Evolutionary conservation across 2,329 filamentous ascomycete genomes (phyloP).

Genomic region (Tolypocladium guangdongense): DNA sequence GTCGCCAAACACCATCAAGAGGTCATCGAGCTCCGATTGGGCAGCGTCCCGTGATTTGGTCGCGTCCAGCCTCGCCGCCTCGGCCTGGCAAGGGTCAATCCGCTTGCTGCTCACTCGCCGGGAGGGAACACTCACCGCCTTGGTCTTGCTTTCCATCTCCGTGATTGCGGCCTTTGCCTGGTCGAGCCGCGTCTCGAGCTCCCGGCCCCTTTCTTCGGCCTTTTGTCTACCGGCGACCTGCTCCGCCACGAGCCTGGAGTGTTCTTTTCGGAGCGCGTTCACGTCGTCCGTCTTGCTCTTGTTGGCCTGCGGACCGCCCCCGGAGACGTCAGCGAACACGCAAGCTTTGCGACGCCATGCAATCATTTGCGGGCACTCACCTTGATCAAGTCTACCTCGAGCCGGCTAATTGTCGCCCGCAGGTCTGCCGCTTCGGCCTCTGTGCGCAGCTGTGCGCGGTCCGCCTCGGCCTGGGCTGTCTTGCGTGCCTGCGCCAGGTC

Average conservation of each 20-base stretch:
- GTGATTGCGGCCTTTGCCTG: slow-evolving; percentile 9
- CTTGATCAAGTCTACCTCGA: slow-evolving; percentile 54
- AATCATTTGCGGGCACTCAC: slow-evolving; percentile 18
- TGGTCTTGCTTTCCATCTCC: slow-evolving; percentile 11
- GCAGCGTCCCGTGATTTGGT: slow-evolving; percentile 51
- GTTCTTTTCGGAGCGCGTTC: slow-evolving; percentile 35
- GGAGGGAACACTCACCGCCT: slow-evolving; percentile 12
- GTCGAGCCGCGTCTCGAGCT: slow-evolving; percentile 16
- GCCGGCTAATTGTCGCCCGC: slow-evolving; percentile 44
- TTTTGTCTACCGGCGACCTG: slow-evolving; percentile 20
- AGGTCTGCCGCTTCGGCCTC: slow-evolving; percentile 56
- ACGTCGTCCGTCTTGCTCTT: slow-evolving; percentile 51
- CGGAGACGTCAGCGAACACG: not conserved
- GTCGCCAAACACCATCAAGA: slow-evolving; percentile 72
- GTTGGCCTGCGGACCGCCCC: slow-evolving; percentile 32
- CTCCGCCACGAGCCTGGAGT: slow-evolving; percentile 22
- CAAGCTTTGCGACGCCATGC: not conserved
- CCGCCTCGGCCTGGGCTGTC: slow-evolving; percentile 35
- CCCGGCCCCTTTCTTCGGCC: slow-evolving; percentile 11
- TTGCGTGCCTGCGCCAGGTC: slow-evolving; percentile 36
- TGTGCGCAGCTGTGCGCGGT: slow-evolving; percentile 33
- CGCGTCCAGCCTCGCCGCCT: slow-evolving; percentile 26
- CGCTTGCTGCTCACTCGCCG: not conserved
- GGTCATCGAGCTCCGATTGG: slow-evolving; percentile 68
- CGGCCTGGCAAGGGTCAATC: slow-evolving; percentile 12